A percentile compares a stretch with the other conserved stretches of the same genome.
Conservation (phyloP, 352 stramenopile species). For the Stephanocyclus meneghinianus region DNA sequence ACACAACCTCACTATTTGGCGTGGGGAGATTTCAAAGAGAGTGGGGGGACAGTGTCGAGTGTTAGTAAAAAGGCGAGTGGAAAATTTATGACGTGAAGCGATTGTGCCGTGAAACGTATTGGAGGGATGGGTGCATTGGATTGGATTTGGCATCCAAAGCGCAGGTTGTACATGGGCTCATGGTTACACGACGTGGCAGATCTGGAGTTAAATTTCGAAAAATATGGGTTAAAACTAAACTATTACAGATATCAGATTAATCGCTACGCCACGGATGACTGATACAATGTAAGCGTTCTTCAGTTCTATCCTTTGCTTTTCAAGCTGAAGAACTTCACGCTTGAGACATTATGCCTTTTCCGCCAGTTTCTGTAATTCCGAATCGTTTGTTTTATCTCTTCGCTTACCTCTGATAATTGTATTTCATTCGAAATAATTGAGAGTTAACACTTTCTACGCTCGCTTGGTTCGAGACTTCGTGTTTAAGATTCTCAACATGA, state of each 20-base stretch:
- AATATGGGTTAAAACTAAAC: neutral
- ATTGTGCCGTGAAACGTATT: neutral
- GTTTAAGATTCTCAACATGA: neutral
- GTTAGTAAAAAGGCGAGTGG: slow-evolving; percentile 71
- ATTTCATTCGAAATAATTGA: slow-evolving; percentile 8
- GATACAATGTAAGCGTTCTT: slow-evolving; percentile 22
- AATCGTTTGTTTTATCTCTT: slow-evolving; percentile 13
- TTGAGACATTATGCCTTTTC: slow-evolving; percentile 7
- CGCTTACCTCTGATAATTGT: neutral
- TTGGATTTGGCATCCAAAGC: neutral
- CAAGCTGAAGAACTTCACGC: neutral
- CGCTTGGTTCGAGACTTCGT: neutral
- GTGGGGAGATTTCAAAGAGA: slow-evolving; percentile 76
- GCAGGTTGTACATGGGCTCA: neutral
- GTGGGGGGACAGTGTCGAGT: slow-evolving; percentile 61
- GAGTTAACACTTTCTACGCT: slow-evolving; percentile 1
- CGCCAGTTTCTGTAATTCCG: neutral
- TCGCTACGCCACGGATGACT: neutral
- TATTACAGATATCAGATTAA: neutral
- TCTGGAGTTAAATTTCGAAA: too few species aligned
- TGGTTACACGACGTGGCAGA: too few species aligned
- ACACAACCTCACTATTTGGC: slow-evolving; percentile 66
- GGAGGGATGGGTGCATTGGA: neutral
- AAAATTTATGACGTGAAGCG: slow-evolving; percentile 60
- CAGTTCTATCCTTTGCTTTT: slow-evolving; percentile 13